Evolutionary conservation across 257 asterid species (phyloP), one percentile per base, ranked within the genome.

Genomic region (Salvia rosmarinus): DNA sequence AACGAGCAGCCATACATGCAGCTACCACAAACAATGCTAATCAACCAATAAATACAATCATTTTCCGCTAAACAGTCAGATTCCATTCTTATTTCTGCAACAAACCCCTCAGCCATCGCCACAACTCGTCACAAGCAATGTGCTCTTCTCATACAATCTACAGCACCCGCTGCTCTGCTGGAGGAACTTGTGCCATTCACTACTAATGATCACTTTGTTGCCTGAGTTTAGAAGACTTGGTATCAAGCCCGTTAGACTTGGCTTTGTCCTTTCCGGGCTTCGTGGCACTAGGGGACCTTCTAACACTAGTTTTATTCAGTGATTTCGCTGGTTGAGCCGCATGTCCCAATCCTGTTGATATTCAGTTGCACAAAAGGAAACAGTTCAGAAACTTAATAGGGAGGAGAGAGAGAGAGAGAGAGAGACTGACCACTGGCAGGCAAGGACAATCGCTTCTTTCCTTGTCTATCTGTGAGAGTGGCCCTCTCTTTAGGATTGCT

Each of bases 401-500:
- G 74, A 25, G 75, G 62, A 59, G 80, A 70, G 78, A 68, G 40
- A 57, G 68, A 69, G 72, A 63, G 78, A 80, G 73, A 56, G 76
- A 55, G 73, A 16, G 73, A 82, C 87, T 78, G 63, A 94, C 99
- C 95, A 12, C 73, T 86, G 77, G 70, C 71, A 40, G 99, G 96
- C 44, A 94, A 88, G 39, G 99, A 91, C 61, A 86, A 67, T 60
- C 96, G 86, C 83, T 89, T 87, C 83, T 88, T 91, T 81, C 89
- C 98, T 67, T 74, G 87, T 80, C 75, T 88, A 75, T 91, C 88
- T 2, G 83, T 42, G 46, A 80, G 80, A 58, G 82, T 66, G 52
- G 88, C 78, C 79, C 98, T 88, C 85, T 91, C 96, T 81, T 88
- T 95, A 35, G 96, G 96, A 66, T 89, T 91, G 84, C 96, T 91